These are phyloP conservation scores for Aspergillus ibericus DNA, from an alignment of 2,329 filamentous ascomycete species.

Conservation along the genomic window DNA sequence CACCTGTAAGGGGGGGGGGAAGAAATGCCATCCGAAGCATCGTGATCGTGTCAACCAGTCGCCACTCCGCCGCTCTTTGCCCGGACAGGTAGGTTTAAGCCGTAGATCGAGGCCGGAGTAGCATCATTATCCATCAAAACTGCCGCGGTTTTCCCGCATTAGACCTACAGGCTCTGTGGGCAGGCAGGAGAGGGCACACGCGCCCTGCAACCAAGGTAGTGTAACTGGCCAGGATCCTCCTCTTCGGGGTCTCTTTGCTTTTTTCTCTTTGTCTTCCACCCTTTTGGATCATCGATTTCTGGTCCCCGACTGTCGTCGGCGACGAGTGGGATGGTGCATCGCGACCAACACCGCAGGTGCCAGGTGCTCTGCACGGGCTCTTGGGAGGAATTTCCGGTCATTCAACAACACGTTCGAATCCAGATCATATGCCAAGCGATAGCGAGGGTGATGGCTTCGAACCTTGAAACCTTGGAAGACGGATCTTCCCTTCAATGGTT, in stretches of 20 bases:
- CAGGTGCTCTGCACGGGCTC: background rate
- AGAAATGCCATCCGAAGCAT: background rate
- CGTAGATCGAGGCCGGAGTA: background rate
- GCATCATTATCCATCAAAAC: background rate
- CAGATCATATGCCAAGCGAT: background rate
- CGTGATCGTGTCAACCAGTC: background rate
- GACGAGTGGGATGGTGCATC: background rate
- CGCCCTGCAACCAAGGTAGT: background rate
- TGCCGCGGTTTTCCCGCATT: background rate
- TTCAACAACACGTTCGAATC: background rate
- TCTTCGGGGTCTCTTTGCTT: background rate
- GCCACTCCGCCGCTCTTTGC: slow-evolving; percentile 12
- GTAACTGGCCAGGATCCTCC: background rate
- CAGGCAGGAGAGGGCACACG: background rate
- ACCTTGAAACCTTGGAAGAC: background rate
- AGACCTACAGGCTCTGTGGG: background rate
- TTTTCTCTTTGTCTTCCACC: background rate
- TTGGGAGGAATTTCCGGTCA: background rate
- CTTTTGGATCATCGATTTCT: background rate
- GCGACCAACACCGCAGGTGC: background rate
- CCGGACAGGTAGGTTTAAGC: slow-evolving; percentile 3
- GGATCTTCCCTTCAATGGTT: too few relatives aligned
- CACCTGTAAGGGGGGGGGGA: background rate
- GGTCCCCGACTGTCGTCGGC: background rate
- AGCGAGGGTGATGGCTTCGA: background rate